Conservation (phyloP, 768 basidiomycete species). For the Termitomyces bulborhizus region DNA sequence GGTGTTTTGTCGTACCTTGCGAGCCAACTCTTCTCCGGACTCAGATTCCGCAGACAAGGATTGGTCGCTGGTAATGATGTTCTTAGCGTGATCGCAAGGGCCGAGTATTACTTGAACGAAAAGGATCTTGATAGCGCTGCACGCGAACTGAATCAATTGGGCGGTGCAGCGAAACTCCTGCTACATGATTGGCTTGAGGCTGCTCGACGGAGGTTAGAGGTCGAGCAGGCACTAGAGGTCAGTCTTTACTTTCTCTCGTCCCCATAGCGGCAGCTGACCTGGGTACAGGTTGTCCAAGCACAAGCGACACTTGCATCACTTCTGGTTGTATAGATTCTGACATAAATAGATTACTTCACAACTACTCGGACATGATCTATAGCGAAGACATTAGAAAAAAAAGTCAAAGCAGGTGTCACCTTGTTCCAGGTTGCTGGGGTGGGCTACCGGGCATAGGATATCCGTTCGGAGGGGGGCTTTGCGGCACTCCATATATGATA, state of each 20-base stretch:
- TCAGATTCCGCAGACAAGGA: constrained; percentile 79
- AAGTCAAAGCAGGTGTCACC: background rate
- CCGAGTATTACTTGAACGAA: constrained; percentile 84
- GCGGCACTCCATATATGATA: background rate
- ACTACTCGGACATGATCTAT: background rate
- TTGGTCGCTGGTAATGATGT: constrained; percentile 79
- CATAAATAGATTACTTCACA: constrained; percentile 14
- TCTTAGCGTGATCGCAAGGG: constrained; percentile 79
- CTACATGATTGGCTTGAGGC: constrained; percentile 88
- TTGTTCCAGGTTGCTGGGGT: background rate
- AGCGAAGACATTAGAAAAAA: background rate
- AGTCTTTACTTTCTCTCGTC: constrained; percentile 8
- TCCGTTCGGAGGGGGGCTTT: background rate
- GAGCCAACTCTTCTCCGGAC: constrained; percentile 65
- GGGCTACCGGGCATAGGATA: background rate
- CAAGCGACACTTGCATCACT: constrained; percentile 82
- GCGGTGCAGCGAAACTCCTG: constrained; percentile 70
- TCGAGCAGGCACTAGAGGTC: constrained; percentile 88
- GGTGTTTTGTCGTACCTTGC: constrained; percentile 85
- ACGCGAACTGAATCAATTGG: constrained; percentile 87
- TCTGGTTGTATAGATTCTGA: constrained; percentile 54
- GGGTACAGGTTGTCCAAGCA: constrained; percentile 64
- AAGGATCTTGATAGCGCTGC: constrained; percentile 90
- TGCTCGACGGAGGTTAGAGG: constrained; percentile 81
- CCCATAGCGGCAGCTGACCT: background rate